These are phyloP conservation scores for Phytophthora pistaciae DNA, from an alignment of 352 stramenopile species.

Conservation along the genomic window DNA sequence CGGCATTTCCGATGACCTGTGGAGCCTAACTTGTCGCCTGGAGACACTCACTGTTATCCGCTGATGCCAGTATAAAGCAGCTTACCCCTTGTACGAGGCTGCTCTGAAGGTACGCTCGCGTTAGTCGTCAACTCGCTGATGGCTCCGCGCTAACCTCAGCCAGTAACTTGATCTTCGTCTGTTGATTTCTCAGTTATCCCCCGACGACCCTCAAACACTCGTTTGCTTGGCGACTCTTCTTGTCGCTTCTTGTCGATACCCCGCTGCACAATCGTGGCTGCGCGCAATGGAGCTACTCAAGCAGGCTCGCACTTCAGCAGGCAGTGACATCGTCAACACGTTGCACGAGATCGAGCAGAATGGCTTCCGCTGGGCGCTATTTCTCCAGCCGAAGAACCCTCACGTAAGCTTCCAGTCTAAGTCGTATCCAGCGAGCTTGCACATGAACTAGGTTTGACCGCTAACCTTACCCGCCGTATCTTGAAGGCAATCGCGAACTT, in stretches of 20 bases:
- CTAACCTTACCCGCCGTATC: neutral
- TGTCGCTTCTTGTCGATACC: conserved; percentile 70
- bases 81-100: conserved; percentile 56
- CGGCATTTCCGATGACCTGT: neutral
- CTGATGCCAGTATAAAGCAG: conserved; percentile 57
- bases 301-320: conserved; percentile 24
- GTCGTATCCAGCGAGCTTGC: too few species aligned
- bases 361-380: conserved; percentile 73
- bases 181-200: conserved; percentile 30
- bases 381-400: conserved; percentile 58
- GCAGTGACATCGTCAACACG: conserved; percentile 1
- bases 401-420: conserved; percentile 39
- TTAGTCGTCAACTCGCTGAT: neutral
- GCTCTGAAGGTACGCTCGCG: conserved; percentile 49
- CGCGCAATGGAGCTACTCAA: conserved; percentile 52
- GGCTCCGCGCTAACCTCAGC: neutral
- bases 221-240: conserved; percentile 62
- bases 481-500: conserved; percentile 69
- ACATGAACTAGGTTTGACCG: too few species aligned
- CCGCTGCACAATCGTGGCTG: conserved; percentile 57
- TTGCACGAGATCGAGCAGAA: conserved; percentile 59
- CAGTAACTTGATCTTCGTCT: neutral
- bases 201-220: conserved; percentile 50
- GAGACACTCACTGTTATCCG: neutral
- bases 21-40: neutral